These are phyloP conservation scores for Elsinoe fawcettii DNA, from an alignment of 2,329 filamentous ascomycete genomes.

Conservation along the genomic window DNA sequence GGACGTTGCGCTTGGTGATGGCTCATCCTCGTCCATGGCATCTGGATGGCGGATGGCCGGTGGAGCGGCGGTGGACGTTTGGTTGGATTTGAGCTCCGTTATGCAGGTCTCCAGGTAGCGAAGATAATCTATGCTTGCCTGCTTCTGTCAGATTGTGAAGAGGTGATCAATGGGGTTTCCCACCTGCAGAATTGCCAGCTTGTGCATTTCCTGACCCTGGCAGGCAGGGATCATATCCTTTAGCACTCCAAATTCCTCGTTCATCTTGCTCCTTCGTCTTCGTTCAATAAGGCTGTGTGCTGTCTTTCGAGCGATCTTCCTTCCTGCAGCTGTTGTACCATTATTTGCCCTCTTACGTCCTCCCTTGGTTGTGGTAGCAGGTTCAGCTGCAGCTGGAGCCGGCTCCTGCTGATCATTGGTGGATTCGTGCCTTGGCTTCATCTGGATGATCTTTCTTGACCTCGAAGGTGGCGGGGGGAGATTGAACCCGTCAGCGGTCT, in stretches of 20 bases:
- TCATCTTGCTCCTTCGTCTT: constrained; percentile 89
- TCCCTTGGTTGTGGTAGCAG: constrained; percentile 27
- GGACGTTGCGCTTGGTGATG: constrained; percentile 35
- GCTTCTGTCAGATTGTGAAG: neutral
- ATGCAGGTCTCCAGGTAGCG: constrained; percentile 89
- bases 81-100: constrained; percentile 60
- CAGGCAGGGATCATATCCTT: constrained; percentile 96
- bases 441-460: constrained; percentile 94
- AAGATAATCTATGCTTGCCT: constrained; percentile 96
- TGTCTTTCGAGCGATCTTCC: constrained; percentile 91
- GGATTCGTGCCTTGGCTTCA: constrained; percentile 59
- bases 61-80: constrained; percentile 5
- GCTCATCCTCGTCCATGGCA: constrained; percentile 32
- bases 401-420: constrained; percentile 28
- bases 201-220: constrained; percentile 92
- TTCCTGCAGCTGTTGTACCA: constrained; percentile 72
- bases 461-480: constrained; percentile 87
- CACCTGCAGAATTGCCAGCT: constrained; percentile 89
- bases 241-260: constrained; percentile 88
- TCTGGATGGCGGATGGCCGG: neutral
- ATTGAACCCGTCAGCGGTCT: constrained; percentile 59
- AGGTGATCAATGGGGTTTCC: constrained; percentile 20
- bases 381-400: constrained; percentile 17
- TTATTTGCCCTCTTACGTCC: constrained; percentile 65
- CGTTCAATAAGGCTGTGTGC: constrained; percentile 94